Percentiles rank a stretch among this genome's conserved stretches.
Evolutionary conservation across 2,329 filamentous ascomycete genomes (phyloP).

Genomic region (Sclerotinia glacialis): DNA sequence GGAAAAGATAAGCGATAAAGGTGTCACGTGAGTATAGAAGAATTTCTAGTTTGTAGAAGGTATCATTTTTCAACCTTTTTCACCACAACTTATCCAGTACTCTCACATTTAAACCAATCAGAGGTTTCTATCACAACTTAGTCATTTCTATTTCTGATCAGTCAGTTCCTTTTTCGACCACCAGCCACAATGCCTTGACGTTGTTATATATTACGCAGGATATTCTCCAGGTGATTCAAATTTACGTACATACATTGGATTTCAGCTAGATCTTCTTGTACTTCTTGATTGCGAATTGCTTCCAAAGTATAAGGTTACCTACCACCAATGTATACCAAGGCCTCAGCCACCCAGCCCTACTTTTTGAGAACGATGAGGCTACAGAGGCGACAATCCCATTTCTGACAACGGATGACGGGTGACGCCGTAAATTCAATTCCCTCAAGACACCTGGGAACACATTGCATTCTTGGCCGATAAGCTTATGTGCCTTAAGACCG

Average conservation of each 20-base stretch:
- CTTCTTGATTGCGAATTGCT: background rate
- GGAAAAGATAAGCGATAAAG: no score
- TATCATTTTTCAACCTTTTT: background rate
- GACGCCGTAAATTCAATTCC: slow-evolving; percentile 6
- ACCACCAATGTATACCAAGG: background rate
- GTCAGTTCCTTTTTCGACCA: background rate
- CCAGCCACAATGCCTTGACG: background rate
- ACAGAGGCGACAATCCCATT: background rate
- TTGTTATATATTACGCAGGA: background rate
- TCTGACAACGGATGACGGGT: slow-evolving; percentile 4
- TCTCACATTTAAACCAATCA: background rate
- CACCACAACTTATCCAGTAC: background rate
- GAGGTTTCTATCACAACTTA: background rate
- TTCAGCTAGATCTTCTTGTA: background rate
- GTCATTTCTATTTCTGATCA: background rate
- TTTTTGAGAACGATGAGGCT: slow-evolving; percentile 5
- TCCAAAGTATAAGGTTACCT: background rate
- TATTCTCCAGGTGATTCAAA: background rate
- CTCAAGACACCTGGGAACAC: background rate
- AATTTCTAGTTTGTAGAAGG: no score
- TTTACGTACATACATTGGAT: slow-evolving; percentile 2
- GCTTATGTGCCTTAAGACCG: background rate
- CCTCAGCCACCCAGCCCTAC: slow-evolving; percentile 16
- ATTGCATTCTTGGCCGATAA: slow-evolving; percentile 4
- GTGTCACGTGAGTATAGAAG: no score